These are phyloP conservation scores for Plasmodium berghei DNA, from an alignment of 169 alveolate species.

Conservation along the genomic window DNA sequence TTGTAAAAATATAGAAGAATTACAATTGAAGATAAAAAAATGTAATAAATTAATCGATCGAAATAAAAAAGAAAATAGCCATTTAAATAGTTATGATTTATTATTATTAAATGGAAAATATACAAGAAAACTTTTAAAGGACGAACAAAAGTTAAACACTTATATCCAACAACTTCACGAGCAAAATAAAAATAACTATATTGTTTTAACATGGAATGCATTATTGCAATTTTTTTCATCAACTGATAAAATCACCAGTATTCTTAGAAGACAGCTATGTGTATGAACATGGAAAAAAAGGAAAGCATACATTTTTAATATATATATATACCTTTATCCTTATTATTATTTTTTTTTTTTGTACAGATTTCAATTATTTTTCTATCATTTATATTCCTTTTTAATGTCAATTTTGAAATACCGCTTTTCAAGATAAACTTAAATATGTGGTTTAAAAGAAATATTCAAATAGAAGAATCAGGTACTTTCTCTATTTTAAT, in stretches of 20 bases:
- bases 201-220: conserved; percentile 1
- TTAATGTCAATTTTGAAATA: not conserved
- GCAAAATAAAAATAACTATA: conserved; percentile 9
- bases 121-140: conserved; percentile 61
- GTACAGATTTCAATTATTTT: conserved; percentile 26
- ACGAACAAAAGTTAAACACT: conserved; percentile 21
- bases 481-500: conserved; percentile 13
- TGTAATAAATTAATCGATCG: conserved; percentile 39
- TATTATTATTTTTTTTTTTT: not conserved
- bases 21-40: conserved; percentile 49
- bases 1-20: conserved; percentile 14
- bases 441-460: not conserved
- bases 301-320: not conserved
- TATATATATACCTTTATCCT: not conserved
- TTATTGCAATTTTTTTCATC: conserved; percentile 8
- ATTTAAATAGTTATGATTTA: conserved; percentile 51
- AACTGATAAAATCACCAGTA: not conserved
- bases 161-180: conserved; percentile 1
- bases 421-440: conserved; percentile 6
- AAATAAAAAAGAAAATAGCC: conserved; percentile 46
- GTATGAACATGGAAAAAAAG: not conserved
- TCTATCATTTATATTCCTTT: conserved; percentile 8
- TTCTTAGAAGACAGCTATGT: conserved; percentile 23
- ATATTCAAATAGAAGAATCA: conserved; percentile 8
- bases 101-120: conserved; percentile 70